Base-by-base conservation (phyloP, 2,329 filamentous ascomycete genomes). In the Xylariomycetidae sp. region DNA sequence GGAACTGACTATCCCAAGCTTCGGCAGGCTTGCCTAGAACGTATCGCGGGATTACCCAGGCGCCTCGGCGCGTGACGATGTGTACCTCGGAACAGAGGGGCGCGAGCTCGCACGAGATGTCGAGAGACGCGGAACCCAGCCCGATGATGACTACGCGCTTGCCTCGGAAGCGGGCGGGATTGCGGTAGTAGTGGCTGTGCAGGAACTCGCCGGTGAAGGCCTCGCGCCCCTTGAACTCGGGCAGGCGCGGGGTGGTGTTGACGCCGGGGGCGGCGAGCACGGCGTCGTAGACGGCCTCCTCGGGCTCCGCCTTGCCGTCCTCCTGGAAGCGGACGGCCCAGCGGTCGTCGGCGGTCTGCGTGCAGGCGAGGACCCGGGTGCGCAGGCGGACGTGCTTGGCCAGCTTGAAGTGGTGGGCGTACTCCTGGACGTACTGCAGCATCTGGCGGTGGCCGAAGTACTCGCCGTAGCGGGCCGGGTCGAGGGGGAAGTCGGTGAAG, bases 401-500 rank as follows among this genome's bases (percentile, higher is more conserved):
- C 12, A 64, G 44, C 4, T 44, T 44, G 31, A 64, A 63, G 34
- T 58, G 55, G 11, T 52, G 49, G 4, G 56, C 61, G 37, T 63
- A 63, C 23, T 61, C 56, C 16, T 57, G 37, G 19, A 62, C 46
- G 34, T 63, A 64, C 34, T 42, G 46, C 37, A 58, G 43, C 27
- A 62, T 53, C 20, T 52, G 39, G 30, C 41, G 36, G 44, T 64
- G 60, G 22, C 51, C 49, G 34, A 63, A 59, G 37, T 56, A 64
- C 34, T 61, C 54, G 1, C 55, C 47, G 34, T 64, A 62, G 23
- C 54, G 46, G 8, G 53, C 51, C 8, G 59, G 59, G 34, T 66
- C 61, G 14, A 63, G 47, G 4, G 60, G 62, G 37, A 63, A 65
- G 38, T 64, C 59, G 25, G 52, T 59, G 41, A 61, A 61, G 30